Evolutionary conservation across 2,329 filamentous ascomycete species (phyloP).

Genomic region (Tothia fuscella): DNA sequence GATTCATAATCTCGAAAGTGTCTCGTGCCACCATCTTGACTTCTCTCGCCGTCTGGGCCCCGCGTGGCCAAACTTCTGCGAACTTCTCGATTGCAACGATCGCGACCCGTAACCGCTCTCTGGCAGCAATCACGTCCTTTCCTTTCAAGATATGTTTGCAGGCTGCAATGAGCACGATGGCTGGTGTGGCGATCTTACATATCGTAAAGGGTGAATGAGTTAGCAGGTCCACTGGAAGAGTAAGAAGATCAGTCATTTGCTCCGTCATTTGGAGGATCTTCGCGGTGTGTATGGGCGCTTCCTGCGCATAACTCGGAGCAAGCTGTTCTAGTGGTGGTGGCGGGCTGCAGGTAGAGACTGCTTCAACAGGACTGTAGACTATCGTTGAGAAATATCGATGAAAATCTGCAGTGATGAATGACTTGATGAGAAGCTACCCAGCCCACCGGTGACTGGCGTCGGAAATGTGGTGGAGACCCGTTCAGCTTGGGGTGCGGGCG

Average conservation of each 20-base stretch:
- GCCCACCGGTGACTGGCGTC: neutral
- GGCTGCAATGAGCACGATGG: conserved; percentile 69
- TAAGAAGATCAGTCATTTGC: conserved; percentile 62
- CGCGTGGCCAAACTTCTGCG: conserved; percentile 59
- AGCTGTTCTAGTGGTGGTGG: conserved; percentile 22
- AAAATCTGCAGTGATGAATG: conserved; percentile 22
- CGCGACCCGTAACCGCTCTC: conserved; percentile 66
- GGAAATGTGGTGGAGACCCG: neutral
- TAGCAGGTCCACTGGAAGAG: conserved; percentile 57
- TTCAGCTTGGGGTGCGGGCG: too few relatives aligned
- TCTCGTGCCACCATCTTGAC: conserved; percentile 59
- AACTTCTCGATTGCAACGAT: conserved; percentile 61
- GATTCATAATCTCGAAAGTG: neutral
- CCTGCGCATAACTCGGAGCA: conserved; percentile 34
- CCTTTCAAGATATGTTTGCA: conserved; percentile 47
- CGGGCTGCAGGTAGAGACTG: conserved; percentile 51
- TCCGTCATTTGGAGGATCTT: conserved; percentile 72
- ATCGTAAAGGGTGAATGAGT: conserved; percentile 76
- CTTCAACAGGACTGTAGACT: conserved; percentile 23
- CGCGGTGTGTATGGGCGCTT: conserved; percentile 51
- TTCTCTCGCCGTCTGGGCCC: conserved; percentile 55
- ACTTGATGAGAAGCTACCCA: neutral
- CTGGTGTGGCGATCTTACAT: conserved; percentile 65
- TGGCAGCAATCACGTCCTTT: conserved; percentile 47
- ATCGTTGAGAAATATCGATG: conserved; percentile 32